Evolutionary conservation across 176 grass and related monocot species (phyloP).

Genomic region (Ensete ventricosum): DNA sequence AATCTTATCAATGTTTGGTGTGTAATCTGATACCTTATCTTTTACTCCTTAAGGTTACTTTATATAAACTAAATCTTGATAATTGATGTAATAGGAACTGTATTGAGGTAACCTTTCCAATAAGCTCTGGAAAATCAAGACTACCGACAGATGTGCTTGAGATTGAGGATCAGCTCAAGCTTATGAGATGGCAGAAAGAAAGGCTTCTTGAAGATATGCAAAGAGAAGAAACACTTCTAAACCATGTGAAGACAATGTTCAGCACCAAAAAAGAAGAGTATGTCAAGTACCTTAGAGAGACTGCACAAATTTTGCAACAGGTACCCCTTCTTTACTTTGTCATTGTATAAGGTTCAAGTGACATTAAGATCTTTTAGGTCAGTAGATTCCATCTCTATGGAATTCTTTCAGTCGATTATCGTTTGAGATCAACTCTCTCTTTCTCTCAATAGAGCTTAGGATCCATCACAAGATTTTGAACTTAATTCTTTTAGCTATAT

Average conservation of each 20-base stretch:
- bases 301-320: slow-evolving; percentile 25
- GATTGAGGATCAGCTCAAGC: slow-evolving; percentile 58
- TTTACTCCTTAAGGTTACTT: background rate
- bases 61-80: background rate
- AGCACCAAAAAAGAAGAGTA: slow-evolving; percentile 49
- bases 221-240: slow-evolving; percentile 66
- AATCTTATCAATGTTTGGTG: background rate
- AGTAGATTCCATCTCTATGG: background rate
- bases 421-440: background rate
- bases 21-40: background rate
- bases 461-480: background rate
- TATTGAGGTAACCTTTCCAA: slow-evolving; percentile 59
- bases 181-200: slow-evolving; percentile 64
- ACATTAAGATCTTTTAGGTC: background rate
- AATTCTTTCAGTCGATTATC: background rate
- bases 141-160: slow-evolving; percentile 39
- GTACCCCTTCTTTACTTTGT: slow-evolving; percentile 14
- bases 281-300: slow-evolving; percentile 27
- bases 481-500: no score
- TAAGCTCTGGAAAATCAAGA: slow-evolving; percentile 31
- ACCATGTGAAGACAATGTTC: slow-evolving; percentile 40
- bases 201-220: slow-evolving; percentile 64
- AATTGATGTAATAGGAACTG: slow-evolving; percentile 28
- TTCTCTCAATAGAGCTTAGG: background rate
- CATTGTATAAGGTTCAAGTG: background rate